Conservation (phyloP, 441 rosid genomes). For the Breynia disticha region DNA sequence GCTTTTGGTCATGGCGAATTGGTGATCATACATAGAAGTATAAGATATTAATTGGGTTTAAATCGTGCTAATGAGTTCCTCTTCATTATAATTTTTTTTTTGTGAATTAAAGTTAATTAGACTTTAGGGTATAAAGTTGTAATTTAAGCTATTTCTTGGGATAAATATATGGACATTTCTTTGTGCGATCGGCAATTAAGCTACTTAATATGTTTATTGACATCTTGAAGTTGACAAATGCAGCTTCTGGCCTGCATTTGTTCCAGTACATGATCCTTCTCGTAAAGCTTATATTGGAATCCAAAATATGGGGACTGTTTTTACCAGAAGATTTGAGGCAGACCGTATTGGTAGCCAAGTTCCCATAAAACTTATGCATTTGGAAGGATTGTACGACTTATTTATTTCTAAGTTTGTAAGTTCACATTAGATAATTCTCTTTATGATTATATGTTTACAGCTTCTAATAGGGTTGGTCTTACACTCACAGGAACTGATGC, state of each 20-base stretch:
- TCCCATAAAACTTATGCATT: slow-evolving; percentile 92
- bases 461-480: not conserved
- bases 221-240: slow-evolving; percentile 19
- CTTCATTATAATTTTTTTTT: no score
- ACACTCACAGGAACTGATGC: no score
- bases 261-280: slow-evolving; percentile 97
- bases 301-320: slow-evolving; percentile 89
- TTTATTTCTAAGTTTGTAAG: slow-evolving; percentile 98
- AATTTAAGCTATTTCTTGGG: not conserved
- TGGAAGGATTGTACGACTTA: slow-evolving; percentile 92
- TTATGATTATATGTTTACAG: slow-evolving; percentile 1
- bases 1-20: not conserved
- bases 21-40: no score
- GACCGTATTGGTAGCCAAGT: slow-evolving; percentile 94
- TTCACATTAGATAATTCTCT: slow-evolving; percentile 4
- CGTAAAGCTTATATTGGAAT: slow-evolving; percentile 88
- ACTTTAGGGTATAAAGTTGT: no score
- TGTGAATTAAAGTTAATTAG: no score
- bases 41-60: no score
- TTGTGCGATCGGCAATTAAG: not conserved
- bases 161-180: not conserved
- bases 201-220: slow-evolving; percentile 1
- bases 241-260: slow-evolving; percentile 98
- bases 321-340: slow-evolving; percentile 91
- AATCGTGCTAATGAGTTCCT: no score